Evolutionary conservation across 345 rosid genomes (phyloP).

Genomic region (Eucalyptus tenuipes): DNA sequence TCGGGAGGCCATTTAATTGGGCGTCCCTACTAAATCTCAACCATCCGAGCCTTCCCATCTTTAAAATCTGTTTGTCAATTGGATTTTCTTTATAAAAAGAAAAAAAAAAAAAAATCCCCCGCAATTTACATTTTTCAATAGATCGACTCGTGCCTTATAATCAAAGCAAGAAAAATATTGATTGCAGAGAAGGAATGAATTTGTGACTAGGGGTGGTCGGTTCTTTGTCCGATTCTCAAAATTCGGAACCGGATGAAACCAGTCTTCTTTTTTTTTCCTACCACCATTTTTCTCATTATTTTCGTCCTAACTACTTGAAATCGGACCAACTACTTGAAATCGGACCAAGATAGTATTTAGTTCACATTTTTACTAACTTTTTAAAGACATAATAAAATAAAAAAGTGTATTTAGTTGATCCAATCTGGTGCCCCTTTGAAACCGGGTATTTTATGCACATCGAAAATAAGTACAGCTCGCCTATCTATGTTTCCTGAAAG

Average conservation of each 20-base stretch:
- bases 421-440: fast-evolving
- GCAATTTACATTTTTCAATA: neutral
- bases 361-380: too few relatives aligned
- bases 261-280: too few relatives aligned
- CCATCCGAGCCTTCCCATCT: neutral
- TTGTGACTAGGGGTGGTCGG: neutral
- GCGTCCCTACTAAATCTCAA: neutral
- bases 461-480: neutral
- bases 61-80: neutral
- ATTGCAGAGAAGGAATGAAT: neutral
- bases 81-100: neutral
- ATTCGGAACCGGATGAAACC: fast-evolving
- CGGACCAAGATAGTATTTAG: too few relatives aligned
- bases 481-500: neutral
- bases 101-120: too few relatives aligned
- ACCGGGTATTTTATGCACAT: neutral
- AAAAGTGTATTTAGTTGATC: too few relatives aligned
- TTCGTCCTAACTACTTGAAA: too few relatives aligned
- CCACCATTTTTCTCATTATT: too few relatives aligned
- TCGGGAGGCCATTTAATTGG: neutral
- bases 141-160: neutral
- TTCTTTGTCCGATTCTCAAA: too few relatives aligned
- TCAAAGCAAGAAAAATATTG: neutral
- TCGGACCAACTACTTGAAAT: too few relatives aligned
- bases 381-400: too few relatives aligned